These are phyloP conservation scores for Chaetomidium leptoderma DNA, from an alignment of 495 filamentous ascomycete genomes.

Conservation along the genomic window DNA sequence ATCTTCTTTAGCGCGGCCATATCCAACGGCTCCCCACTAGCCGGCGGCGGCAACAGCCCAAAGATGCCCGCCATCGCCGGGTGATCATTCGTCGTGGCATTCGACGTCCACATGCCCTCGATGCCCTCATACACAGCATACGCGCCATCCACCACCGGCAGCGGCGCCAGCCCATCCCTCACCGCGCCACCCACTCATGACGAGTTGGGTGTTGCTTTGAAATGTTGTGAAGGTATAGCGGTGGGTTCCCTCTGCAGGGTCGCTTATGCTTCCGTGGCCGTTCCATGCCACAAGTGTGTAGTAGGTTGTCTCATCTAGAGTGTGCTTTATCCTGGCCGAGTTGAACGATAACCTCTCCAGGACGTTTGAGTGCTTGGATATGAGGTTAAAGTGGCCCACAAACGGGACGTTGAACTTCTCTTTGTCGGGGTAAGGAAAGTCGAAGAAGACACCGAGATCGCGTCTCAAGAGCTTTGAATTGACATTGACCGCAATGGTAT, in stretches of 20 bases:
- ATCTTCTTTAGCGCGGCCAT: constrained; percentile 40
- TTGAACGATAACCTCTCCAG: constrained; percentile 24
- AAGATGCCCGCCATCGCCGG: constrained; percentile 49
- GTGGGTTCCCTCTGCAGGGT: constrained; percentile 37
- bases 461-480: constrained; percentile 38
- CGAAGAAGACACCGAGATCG: constrained; percentile 46
- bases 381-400: constrained; percentile 47
- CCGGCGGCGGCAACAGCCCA: constrained; percentile 46
- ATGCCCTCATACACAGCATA: constrained; percentile 51
- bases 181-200: constrained; percentile 40
- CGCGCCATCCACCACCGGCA: constrained; percentile 42
- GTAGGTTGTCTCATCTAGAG: constrained; percentile 44
- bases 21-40: constrained; percentile 36
- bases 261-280: constrained; percentile 32
- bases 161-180: constrained; percentile 42
- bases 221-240: constrained; percentile 39
- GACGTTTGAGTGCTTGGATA: constrained; percentile 41
- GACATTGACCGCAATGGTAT: constrained; percentile 45
- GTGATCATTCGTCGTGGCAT: constrained; percentile 45
- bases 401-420: constrained; percentile 48
- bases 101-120: constrained; percentile 46
- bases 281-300: constrained; percentile 40
- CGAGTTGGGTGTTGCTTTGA: constrained; percentile 27
- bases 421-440: constrained; percentile 46
- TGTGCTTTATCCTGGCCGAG: constrained; percentile 43